phyloP scores from a whole-genome alignment of 2,329 filamentous ascomycete genomes.

The Tolypocladium sp. region DNA sequence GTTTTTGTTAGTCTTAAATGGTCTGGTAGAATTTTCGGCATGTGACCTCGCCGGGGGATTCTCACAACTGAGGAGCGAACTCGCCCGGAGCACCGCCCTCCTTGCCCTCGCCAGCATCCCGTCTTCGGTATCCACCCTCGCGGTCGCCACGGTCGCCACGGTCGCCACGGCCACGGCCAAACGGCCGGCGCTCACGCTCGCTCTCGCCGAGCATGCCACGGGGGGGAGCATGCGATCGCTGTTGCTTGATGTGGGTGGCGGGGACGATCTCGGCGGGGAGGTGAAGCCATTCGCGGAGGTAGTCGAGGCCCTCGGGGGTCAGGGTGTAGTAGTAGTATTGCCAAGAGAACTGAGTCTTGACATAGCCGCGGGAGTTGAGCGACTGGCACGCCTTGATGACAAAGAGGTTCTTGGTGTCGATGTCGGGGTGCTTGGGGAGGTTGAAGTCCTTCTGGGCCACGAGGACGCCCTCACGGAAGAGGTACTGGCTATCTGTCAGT shows the following conservation, averaged over 20 bases:
- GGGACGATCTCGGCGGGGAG: constrained; percentile 98
- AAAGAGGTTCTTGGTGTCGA: constrained; percentile 99
- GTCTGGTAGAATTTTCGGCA: background rate
- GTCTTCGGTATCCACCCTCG: constrained; percentile 86
- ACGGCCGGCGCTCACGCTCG: constrained; percentile 72
- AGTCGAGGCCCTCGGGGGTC: constrained; percentile 98
- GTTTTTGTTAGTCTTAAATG: constrained; percentile 2
- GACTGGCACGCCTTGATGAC: constrained; percentile 99
- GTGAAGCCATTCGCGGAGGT: constrained; percentile 99
- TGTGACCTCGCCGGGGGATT: constrained; percentile 11
- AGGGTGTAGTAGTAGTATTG: constrained; percentile 99
- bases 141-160: constrained; percentile 67
- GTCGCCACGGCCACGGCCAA: constrained; percentile 65
- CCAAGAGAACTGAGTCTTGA: constrained; percentile 99
- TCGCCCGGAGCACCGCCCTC: constrained; percentile 87
- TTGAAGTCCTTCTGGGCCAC: constrained; percentile 99
- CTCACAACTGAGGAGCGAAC: constrained; percentile 85
- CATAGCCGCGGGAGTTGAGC: constrained; percentile 91
- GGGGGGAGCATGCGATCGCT: constrained; percentile 95
- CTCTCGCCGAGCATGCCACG: constrained; percentile 95
- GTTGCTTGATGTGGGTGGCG: constrained; percentile 99
- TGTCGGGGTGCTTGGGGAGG: constrained; percentile 92
- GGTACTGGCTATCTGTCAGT: constrained; percentile 53
- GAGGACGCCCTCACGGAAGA: constrained; percentile 89
- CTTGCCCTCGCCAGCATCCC: constrained; percentile 79